Percentiles rank a stretch among this genome's conserved stretches.
Conservation (phyloP, 1,139 yeast species). For the Suhomyces coccinellae region DNA sequence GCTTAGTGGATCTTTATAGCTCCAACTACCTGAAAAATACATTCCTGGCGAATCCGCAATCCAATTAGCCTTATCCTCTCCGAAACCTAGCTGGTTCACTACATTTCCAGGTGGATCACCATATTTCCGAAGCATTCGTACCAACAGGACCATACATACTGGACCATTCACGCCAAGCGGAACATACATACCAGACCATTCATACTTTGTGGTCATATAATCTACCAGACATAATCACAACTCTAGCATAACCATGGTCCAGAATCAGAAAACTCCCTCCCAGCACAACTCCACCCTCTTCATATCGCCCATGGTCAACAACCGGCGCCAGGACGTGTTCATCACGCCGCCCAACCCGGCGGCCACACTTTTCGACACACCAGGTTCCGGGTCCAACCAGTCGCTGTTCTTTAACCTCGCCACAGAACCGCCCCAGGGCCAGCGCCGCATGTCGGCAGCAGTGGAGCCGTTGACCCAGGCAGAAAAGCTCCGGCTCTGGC, state of each 20-base stretch:
- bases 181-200: too few relatives aligned
- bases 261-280: constrained; percentile 39
- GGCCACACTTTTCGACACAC: constrained; percentile 44
- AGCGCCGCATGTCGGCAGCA: constrained; percentile 8
- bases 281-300: constrained; percentile 64
- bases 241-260: constrained; percentile 28
- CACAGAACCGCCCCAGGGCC: constrained; percentile 15
- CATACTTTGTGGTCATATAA: too few relatives aligned
- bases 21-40: too few relatives aligned
- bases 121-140: too few relatives aligned
- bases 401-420: constrained; percentile 42
- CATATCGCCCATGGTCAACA: constrained; percentile 58
- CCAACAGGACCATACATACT: too few relatives aligned
- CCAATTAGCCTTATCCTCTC: too few relatives aligned
- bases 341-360: constrained; percentile 58
- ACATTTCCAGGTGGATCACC: too few relatives aligned
- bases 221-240: too few relatives aligned
- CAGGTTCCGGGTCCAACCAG: constrained; percentile 43
- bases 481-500: constrained; percentile 84
- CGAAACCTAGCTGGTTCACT: too few relatives aligned
- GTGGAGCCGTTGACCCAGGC: constrained; percentile 68
- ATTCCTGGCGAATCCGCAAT: too few relatives aligned
- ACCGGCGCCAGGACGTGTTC: constrained; percentile 48
- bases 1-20: too few relatives aligned
- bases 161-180: too few relatives aligned